Conservation (phyloP, 2,329 filamentous ascomycete genomes). For the Rhinocladiella mackenziei region DNA sequence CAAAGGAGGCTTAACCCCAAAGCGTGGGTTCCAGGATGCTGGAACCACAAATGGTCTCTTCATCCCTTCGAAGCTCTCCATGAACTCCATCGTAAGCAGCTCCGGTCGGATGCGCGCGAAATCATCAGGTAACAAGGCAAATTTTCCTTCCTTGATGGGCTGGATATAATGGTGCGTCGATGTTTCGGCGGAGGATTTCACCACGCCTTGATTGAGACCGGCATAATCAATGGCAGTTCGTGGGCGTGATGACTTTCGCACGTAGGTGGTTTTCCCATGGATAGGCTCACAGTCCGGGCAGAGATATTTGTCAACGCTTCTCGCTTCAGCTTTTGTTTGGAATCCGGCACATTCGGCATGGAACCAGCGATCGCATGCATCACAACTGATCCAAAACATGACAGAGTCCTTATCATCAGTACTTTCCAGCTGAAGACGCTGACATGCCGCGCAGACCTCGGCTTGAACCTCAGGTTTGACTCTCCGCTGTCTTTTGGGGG, state of each 20-base stretch:
- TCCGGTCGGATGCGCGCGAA: slow-evolving; percentile 63
- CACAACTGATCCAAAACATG: slow-evolving; percentile 60
- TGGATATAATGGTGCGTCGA: slow-evolving; percentile 65
- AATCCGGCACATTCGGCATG: slow-evolving; percentile 65
- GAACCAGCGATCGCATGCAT: slow-evolving; percentile 66
- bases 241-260: slow-evolving; percentile 62
- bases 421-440: slow-evolving; percentile 50
- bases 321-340: slow-evolving; percentile 59
- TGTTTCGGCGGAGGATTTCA: slow-evolving; percentile 62
- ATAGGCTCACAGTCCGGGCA: slow-evolving; percentile 57
- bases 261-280: slow-evolving; percentile 62
- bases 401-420: slow-evolving; percentile 50
- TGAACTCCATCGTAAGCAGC: slow-evolving; percentile 58
- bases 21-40: slow-evolving; percentile 55
- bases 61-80: slow-evolving; percentile 61
- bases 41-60: slow-evolving; percentile 65
- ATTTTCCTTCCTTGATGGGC: slow-evolving; percentile 61
- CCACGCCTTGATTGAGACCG: slow-evolving; percentile 61
- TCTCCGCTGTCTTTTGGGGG: slow-evolving; percentile 17
- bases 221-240: slow-evolving; percentile 66
- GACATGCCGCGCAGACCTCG: slow-evolving; percentile 52
- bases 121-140: slow-evolving; percentile 57
- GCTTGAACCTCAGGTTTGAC: slow-evolving; percentile 20
- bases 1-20: slow-evolving; percentile 21
- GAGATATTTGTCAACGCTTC: slow-evolving; percentile 65